Base-by-base conservation (phyloP, 805 yeast genomes). In the Hanseniaspora guilliermondii region DNA sequence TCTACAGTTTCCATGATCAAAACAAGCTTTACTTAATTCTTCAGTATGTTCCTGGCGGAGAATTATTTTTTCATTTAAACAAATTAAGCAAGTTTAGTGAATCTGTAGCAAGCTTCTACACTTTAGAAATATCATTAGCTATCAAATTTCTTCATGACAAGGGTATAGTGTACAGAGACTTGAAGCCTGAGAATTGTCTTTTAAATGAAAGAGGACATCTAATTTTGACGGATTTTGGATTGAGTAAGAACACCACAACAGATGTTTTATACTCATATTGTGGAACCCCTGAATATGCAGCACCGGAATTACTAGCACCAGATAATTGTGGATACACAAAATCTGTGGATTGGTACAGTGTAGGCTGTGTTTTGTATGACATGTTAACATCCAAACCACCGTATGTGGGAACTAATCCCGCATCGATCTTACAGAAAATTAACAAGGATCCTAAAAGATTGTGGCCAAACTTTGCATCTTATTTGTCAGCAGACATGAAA, bases 1-100 rank as follows among this genome's bases (percentile, higher is more conserved):
- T 76, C 63, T 87, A 85, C 61, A 89, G 96, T 0, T 76, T 87
- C 58, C 96, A 88, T 67, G 96, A 88, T 62, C 70, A 76, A 54
- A 76, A 80, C 53, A 85, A 84, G 63, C 76, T 88, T 36, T 88
- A 87, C 63, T 64, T 87, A 45, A 73, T 86, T 32, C 66, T 87
- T 47, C 94, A 87, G 64, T 87, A 84, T 64, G 79, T 89, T 17
- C 89, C 86, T 52, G 96, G 96, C 7, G 96, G 96, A 24, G 96
- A 87, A 65, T 67, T 87, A 37, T 87, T 73, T 50, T 69, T 60
- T 45, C 75, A 74, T 60, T 59, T 74, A 53, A 67, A 66, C 35
- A 69, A 64, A 50, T 66, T 60, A 57, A 69, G 71, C 35, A 74
- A 75, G 55, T 68, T 75, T 49, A 75, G 70, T 55, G 94, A 81